Percentiles rank a stretch among this genome's conserved stretches.
These are phyloP conservation scores for Clavariopsis aquatica DNA, from an alignment of 495 filamentous ascomycete genomes.

Conservation along the genomic window DNA sequence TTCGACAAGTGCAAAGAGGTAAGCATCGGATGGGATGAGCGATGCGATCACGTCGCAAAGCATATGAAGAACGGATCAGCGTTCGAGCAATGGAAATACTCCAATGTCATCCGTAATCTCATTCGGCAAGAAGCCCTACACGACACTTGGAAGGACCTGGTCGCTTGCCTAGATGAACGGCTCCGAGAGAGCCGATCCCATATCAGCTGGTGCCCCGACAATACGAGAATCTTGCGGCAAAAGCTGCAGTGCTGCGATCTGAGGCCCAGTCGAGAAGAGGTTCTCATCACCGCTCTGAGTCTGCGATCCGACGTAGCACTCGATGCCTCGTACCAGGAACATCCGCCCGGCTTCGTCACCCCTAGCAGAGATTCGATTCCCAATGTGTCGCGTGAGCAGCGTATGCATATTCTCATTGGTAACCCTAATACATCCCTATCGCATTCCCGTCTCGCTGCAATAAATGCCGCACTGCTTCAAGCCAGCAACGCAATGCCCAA, in stretches of 20 bases:
- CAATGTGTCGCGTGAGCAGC: conserved; percentile 21
- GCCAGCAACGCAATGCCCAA: conserved; percentile 4
- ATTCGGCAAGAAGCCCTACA: conserved; percentile 33
- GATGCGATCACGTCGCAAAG: conserved; percentile 36
- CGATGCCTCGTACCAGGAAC: conserved; percentile 8
- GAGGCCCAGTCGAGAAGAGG: conserved; percentile 24
- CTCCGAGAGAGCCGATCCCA: conserved; percentile 28
- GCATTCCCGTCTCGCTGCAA: conserved; percentile 13
- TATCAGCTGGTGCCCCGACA: conserved; percentile 34
- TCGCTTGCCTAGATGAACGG: conserved; percentile 21
- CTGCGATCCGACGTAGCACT: conserved; percentile 27
- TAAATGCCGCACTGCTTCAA: conserved; percentile 26
- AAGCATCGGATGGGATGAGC: conserved; percentile 35
- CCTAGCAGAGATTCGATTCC: conserved; percentile 31
- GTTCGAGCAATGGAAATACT: conserved; percentile 34
- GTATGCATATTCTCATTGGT: conserved; percentile 30
- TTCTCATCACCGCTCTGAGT: conserved; percentile 31
- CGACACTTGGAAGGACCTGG: conserved; percentile 33
- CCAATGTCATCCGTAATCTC: conserved; percentile 38
- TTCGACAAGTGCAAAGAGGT: conserved; percentile 37
- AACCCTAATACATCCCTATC: conserved; percentile 16
- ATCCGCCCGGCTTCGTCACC: conserved; percentile 29
- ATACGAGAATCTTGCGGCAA: conserved; percentile 29
- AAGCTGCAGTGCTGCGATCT: conserved; percentile 38
- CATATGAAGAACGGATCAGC: conserved; percentile 34